phyloP scores from a whole-genome alignment of 1,284 basidiomycete genomes.

The Leccinum colubrinum region DNA sequence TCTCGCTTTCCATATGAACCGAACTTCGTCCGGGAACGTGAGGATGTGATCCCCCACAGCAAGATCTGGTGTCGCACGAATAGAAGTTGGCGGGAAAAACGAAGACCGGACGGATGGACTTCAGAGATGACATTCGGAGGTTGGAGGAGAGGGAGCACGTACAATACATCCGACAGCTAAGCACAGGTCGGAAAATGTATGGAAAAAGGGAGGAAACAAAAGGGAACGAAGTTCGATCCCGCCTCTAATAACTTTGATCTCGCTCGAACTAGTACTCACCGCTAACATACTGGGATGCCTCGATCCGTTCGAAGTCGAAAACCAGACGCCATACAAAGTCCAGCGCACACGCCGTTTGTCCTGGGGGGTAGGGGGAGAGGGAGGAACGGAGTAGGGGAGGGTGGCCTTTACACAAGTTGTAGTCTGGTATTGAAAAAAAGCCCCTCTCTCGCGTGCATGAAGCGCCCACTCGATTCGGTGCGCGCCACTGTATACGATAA shows the following conservation, averaged over 20 bases:
- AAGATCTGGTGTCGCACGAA: constrained; percentile 32
- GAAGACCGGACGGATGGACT: background rate
- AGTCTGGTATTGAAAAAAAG: no score
- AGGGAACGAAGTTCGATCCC: background rate
- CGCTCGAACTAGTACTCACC: constrained; percentile 16
- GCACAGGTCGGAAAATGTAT: background rate
- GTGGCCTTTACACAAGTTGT: no score
- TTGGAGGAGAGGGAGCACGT: constrained; percentile 1
- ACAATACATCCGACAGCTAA: constrained; percentile 27
- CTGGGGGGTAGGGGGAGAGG: background rate
- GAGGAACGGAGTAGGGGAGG: background rate
- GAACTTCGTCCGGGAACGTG: constrained; percentile 44
- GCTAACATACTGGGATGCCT: constrained; percentile 25
- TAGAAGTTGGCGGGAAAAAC: background rate
- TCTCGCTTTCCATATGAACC: constrained; percentile 44
- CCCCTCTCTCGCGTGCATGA: background rate
- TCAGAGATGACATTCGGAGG: background rate
- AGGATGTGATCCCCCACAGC: constrained; percentile 46
- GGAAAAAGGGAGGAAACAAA: background rate
- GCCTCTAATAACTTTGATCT: background rate
- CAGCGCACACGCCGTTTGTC: background rate
- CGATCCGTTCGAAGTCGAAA: constrained; percentile 6
- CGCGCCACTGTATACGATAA: no score
- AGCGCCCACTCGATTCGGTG: background rate
- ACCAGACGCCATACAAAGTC: constrained; percentile 13